Evolutionary conservation across 768 basidiomycete species (phyloP).

Genomic region (Crucibulum laeve): DNA sequence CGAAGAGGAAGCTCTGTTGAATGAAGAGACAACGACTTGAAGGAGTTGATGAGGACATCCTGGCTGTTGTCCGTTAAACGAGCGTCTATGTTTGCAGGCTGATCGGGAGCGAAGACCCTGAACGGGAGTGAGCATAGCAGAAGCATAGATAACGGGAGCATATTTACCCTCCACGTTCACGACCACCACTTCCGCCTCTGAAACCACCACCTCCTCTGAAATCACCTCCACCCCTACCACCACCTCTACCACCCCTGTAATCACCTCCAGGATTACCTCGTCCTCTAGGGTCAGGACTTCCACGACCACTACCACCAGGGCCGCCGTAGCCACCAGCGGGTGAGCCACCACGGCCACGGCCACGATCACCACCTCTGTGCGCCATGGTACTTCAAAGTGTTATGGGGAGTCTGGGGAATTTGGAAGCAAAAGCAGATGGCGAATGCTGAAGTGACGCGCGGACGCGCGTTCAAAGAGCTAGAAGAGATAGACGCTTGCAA

Average conservation of each 20-base stretch:
- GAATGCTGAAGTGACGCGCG: background rate
- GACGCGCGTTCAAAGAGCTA: no score
- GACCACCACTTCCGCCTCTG: slow-evolving; percentile 25
- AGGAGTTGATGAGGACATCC: slow-evolving; percentile 33
- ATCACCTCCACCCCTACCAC: slow-evolving; percentile 20
- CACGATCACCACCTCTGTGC: slow-evolving; percentile 28
- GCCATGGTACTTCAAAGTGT: background rate
- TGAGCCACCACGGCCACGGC: slow-evolving; percentile 29
- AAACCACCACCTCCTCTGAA: no score
- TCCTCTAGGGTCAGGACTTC: slow-evolving; percentile 16
- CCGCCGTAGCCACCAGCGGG: slow-evolving; percentile 20
- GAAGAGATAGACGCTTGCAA: no score
- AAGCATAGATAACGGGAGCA: background rate
- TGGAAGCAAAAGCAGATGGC: background rate
- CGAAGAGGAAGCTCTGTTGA: slow-evolving; percentile 48
- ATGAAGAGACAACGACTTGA: slow-evolving; percentile 25
- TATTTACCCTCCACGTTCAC: slow-evolving; percentile 34
- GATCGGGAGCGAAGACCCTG: slow-evolving; percentile 37
- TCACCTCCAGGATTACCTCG: slow-evolving; percentile 27
- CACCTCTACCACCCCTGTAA: slow-evolving; percentile 17
- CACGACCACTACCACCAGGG: slow-evolving; percentile 25
- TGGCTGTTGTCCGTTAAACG: slow-evolving; percentile 38
- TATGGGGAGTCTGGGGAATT: background rate
- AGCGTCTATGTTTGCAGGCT: slow-evolving; percentile 34
- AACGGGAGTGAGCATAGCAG: background rate